Evolutionary conservation across 2,329 filamentous ascomycete species (phyloP).

Genomic region (Aspergillus sp.): DNA sequence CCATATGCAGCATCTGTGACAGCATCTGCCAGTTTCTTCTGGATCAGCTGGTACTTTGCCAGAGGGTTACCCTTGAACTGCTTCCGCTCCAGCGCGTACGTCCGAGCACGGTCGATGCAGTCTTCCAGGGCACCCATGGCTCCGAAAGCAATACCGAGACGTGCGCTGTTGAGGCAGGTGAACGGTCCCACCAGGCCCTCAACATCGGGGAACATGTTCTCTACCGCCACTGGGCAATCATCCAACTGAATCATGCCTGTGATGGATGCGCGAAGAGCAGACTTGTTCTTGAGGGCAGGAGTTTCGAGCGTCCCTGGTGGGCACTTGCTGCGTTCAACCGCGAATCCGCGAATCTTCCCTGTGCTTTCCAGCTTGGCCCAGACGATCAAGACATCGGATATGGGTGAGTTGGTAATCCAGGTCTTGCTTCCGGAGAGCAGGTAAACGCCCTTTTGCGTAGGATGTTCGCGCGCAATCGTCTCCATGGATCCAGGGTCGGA

Average conservation of each 20-base stretch:
- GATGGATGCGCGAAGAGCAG: constrained; percentile 86
- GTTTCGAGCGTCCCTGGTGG: constrained; percentile 89
- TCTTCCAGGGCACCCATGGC: constrained; percentile 95
- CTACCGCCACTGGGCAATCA: constrained; percentile 81
- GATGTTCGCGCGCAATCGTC: constrained; percentile 80
- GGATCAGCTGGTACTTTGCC: constrained; percentile 93
- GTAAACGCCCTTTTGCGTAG: constrained; percentile 80
- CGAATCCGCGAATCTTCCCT: constrained; percentile 91
- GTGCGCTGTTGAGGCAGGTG: constrained; percentile 88
- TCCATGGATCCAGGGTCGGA: constrained; percentile 93
- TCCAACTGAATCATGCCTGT: constrained; percentile 99
- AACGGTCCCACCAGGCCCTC: constrained; percentile 90
- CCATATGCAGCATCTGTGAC: constrained; percentile 89
- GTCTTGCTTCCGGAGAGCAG: constrained; percentile 83
- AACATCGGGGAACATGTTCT: constrained; percentile 91
- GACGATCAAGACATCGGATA: constrained; percentile 80
- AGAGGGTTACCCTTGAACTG: constrained; percentile 97
- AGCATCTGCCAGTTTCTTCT: constrained; percentile 97
- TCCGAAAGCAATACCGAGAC: constrained; percentile 92
- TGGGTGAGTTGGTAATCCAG: constrained; percentile 95
- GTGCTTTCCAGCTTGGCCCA: constrained; percentile 94
- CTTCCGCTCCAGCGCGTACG: constrained; percentile 88
- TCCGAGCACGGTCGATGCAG: constrained; percentile 77
- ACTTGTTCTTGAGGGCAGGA: constrained; percentile 92
- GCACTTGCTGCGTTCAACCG: constrained; percentile 83